Base-by-base conservation (phyloP, 2,329 filamentous ascomycete species). In the Xylariales sp. region DNA sequence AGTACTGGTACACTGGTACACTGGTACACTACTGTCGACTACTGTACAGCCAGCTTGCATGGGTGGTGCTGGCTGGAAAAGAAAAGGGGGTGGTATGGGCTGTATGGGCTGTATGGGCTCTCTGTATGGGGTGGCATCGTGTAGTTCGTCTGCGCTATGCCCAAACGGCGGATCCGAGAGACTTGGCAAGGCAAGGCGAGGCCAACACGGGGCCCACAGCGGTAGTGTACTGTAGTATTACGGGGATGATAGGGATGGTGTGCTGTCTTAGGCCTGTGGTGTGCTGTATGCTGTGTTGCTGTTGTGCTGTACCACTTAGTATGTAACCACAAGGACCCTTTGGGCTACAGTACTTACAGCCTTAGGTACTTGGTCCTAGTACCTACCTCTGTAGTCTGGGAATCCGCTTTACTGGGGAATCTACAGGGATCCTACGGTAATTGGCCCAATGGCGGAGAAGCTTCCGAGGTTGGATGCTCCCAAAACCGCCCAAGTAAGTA, bases 121-220 rank as follows among this genome's bases (percentile, higher is more conserved):
- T 39, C 12, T 45, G 61, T 58, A 50, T 39, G 23, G 23, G 23
- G 23, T 23, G 23, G 23, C 23, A 23, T 23, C 23, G 61, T 57
- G 65, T 65, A 50, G 66, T 61, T 61, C 46, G 49, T 54, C 34
- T n/a, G 41, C 55, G 48, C 28, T 46, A 18, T 41, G 55, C 23
- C 55, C 67, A 32, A 43, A 50, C 63, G 58, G 60, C 60, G 54
- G 63, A 61, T 34, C 58, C 63, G 67, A 66, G 67, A 66, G 23
- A 7, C 67, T 67, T 69, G 67, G 67, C 67, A 64, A 14, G 62
- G 53, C 57, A 36, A 55, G 62, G 34, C 46, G 56, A 46, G n/a
- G 46, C 46, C 56, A 50, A 41, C 23, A 34, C 23, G 23, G 41
- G 23, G 16, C 28, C 39, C 34, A 57, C 52, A 43, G 6, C 8